A percentile compares a stretch with the other conserved stretches of the same genome.
Evolutionary conservation across 331 rosid genomes (phyloP).

Genomic region (Stylosanthes scabra): DNA sequence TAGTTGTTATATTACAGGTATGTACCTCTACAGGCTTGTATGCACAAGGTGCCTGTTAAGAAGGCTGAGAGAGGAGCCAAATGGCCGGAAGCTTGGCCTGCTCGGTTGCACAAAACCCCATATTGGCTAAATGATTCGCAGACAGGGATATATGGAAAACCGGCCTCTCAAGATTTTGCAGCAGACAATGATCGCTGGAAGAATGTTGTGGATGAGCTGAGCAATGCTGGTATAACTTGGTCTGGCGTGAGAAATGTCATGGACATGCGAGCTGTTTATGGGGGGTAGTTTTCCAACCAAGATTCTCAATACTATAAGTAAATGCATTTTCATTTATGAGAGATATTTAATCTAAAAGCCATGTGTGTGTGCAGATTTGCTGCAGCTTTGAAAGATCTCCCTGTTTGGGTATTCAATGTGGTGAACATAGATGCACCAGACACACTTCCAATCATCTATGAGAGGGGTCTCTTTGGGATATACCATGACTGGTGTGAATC

Average conservation of each 20-base stretch:
- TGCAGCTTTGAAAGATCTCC: conserved; percentile 76
- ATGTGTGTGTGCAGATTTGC: conserved; percentile 71
- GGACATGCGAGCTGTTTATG: conserved; percentile 96
- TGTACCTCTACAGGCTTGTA: conserved; percentile 82
- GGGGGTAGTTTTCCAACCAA: conserved; percentile 65
- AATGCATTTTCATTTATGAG: conserved; percentile 12
- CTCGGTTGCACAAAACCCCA: conserved; percentile 65
- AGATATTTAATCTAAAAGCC: not conserved
- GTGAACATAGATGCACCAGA: conserved; percentile 85
- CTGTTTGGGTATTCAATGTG: conserved; percentile 91
- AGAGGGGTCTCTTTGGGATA: conserved; percentile 93
- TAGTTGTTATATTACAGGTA: conserved; percentile 57
- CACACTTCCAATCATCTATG: conserved; percentile 88
- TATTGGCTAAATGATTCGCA: conserved; percentile 87
- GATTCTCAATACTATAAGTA: conserved; percentile 6
- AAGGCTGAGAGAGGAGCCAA: conserved; percentile 61
- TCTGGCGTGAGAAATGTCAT: conserved; percentile 80
- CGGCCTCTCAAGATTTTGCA: conserved; percentile 80
- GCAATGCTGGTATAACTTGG: conserved; percentile 74
- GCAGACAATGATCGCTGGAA: conserved; percentile 85
- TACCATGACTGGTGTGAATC: conserved; percentile 99
- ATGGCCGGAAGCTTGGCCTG: conserved; percentile 89
- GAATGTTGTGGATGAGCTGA: conserved; percentile 62
- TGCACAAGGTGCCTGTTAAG: conserved; percentile 71
- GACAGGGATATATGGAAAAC: conserved; percentile 84